Percentiles rank a stretch among this genome's conserved stretches.
These are phyloP conservation scores for Pistacia atlantica DNA, from an alignment of 345 rosid genomes.

Conservation along the genomic window DNA sequence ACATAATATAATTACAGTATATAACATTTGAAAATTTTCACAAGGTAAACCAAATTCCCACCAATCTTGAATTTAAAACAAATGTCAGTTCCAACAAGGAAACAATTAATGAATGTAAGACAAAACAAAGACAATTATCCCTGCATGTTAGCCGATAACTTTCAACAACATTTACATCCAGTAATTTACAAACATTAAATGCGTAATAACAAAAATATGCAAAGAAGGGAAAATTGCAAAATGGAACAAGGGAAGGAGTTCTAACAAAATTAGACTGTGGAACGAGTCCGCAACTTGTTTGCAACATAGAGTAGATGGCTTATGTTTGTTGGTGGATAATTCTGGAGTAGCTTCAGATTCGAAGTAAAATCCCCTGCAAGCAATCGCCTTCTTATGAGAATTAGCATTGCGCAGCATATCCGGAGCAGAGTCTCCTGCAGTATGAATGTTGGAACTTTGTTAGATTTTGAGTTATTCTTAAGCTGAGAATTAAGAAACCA, in stretches of 20 bases:
- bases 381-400: slow-evolving; percentile 80
- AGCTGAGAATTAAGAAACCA: neutral
- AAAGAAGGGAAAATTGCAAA: neutral
- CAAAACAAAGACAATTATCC: neutral
- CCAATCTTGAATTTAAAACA: neutral
- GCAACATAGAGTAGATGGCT: slow-evolving; percentile 91
- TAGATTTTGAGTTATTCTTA: neutral
- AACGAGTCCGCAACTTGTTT: slow-evolving; percentile 67
- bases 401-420: slow-evolving; percentile 94
- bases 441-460: neutral
- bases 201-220: neutral
- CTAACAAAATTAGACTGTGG: slow-evolving; percentile 28
- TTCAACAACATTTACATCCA: slow-evolving; percentile 31
- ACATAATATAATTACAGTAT: no score
- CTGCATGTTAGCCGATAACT: slow-evolving; percentile 21
- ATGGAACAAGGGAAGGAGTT: neutral
- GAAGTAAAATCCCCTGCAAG: slow-evolving; percentile 87
- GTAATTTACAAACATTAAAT: slow-evolving; percentile 21
- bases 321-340: slow-evolving; percentile 77
- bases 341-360: slow-evolving; percentile 76
- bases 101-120: neutral
- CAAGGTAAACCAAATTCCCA: neutral
- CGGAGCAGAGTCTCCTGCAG: slow-evolving; percentile 90
- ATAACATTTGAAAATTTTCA: no score
- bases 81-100: neutral